Evolutionary conservation across 805 yeast genomes (phyloP), one percentile per base, ranked within the genome.

Genomic region (Yamadazyma philogaea): DNA sequence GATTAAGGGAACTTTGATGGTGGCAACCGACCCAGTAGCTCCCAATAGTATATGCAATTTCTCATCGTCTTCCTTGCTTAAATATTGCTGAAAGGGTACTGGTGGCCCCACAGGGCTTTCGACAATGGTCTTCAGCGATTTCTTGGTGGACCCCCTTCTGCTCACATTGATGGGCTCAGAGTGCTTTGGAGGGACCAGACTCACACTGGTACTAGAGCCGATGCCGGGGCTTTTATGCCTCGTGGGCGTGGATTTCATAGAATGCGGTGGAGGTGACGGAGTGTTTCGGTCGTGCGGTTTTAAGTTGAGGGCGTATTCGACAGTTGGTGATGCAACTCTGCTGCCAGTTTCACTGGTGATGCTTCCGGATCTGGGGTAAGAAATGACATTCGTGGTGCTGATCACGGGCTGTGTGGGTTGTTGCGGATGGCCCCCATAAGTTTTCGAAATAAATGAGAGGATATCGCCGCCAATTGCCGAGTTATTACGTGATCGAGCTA

Each of bases 1-100:
- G 30, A 93, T 88, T 50, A 84, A 63, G 0, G 96, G 96, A 17
- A 93, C 82, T 61, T 93, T 93, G 49, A 93, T 88, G 2, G 98
- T 87, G 4, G 99, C 99, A 3, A 93, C 97, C 1, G 96, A 86
- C 1, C 99, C 99, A 1, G 98, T 87, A 15, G 95, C 95, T 15
- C 95, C 99, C 33, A 93, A 71, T 44, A 93, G 69, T 34, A 93
- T 82, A 61, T 93, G 99, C 43, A 87, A 73, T 57, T 89, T 90
- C 34, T 82, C 85, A 59, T 87, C 96, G 58, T 87, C 93, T 60
- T 84, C 62, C 53, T 80, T 81, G 42, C 78, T 77, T 45, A 86
- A 70, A 58, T 79, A 85, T 50, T 84, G 81, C 22, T 82, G 82
- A 53, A 85, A 85, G 19, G 91, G 91, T 1, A 82, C 82, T 14